These are phyloP conservation scores for Dentipellis sp. DNA, from an alignment of 768 basidiomycete species.

Conservation along the genomic window DNA sequence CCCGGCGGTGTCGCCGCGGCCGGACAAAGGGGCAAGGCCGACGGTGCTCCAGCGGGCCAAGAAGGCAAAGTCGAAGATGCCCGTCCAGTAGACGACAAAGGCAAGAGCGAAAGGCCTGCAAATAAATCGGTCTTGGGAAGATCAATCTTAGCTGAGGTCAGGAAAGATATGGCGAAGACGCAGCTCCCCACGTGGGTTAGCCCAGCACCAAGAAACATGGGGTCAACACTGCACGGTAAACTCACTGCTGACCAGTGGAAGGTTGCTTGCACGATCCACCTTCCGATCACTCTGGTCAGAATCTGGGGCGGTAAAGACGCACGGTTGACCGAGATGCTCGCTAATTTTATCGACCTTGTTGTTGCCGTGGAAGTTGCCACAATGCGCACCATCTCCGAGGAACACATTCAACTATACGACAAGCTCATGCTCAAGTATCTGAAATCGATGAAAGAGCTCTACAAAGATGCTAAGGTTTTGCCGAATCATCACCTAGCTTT, in stretches of 20 bases:
- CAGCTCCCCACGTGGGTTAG: slow-evolving; percentile 17
- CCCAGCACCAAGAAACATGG: slow-evolving; percentile 9
- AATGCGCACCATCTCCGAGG: slow-evolving; percentile 15
- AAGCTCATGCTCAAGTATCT: slow-evolving; percentile 25
- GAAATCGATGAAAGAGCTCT: slow-evolving; percentile 20
- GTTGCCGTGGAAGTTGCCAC: slow-evolving; percentile 23
- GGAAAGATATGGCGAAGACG: slow-evolving; percentile 13
- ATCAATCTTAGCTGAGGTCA: background rate
- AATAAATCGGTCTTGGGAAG: background rate
- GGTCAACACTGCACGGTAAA: slow-evolving; percentile 15
- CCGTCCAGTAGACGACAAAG: background rate
- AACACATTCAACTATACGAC: slow-evolving; percentile 18
- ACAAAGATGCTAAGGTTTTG: slow-evolving; percentile 17
- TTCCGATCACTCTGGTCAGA: slow-evolving; percentile 13
- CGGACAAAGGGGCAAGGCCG: too few relatives aligned
- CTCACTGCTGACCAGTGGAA: slow-evolving; percentile 18
- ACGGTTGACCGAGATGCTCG: background rate
- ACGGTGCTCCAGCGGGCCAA: too few relatives aligned
- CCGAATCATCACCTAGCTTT: slow-evolving; percentile 33
- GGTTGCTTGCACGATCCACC: slow-evolving; percentile 8
- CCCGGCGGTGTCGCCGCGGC: too few relatives aligned
- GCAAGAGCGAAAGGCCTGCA: background rate
- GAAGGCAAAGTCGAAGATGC: too few relatives aligned
- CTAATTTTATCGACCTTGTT: slow-evolving; percentile 23
- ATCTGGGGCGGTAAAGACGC: slow-evolving; percentile 10